Conservation (phyloP, 2,329 filamentous ascomycete species). For the Chrysoporthe austroafricana region DNA sequence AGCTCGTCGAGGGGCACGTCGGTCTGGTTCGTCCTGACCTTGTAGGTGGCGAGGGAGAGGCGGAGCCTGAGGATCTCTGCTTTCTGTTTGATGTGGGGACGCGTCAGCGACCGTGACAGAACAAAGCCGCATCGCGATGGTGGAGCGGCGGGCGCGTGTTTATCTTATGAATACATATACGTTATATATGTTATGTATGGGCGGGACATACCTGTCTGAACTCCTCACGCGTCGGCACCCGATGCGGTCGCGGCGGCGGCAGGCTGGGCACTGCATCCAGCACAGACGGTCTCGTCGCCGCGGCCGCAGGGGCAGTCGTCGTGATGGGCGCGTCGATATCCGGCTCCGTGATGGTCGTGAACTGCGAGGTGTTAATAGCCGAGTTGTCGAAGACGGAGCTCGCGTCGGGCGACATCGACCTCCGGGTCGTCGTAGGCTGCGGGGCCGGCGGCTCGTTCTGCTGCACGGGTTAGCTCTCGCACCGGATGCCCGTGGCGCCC, state of each 20-base stretch:
- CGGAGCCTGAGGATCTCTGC: conserved; percentile 69
- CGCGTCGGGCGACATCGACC: conserved; percentile 44
- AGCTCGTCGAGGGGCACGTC: conserved; percentile 66
- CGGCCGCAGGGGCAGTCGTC: conserved; percentile 17
- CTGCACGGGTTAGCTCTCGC: background rate
- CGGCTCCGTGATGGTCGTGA: conserved; percentile 54
- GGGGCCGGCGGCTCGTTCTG: conserved; percentile 25
- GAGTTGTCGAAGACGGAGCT: conserved; percentile 57
- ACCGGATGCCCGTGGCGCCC: background rate
- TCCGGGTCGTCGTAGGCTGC: conserved; percentile 26
- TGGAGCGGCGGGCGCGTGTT: background rate
- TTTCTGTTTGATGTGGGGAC: conserved; percentile 47
- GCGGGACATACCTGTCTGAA: conserved; percentile 50
- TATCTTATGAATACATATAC: background rate
- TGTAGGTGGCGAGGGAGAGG: conserved; percentile 74
- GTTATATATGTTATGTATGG: background rate
- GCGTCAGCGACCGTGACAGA: conserved; percentile 1
- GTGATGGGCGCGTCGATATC: conserved; percentile 38
- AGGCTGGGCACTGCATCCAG: conserved; percentile 5
- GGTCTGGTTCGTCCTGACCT: conserved; percentile 73
- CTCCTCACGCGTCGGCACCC: conserved; percentile 53
- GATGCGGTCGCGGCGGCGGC: conserved; percentile 32
- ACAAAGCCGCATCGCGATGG: background rate
- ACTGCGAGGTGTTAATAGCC: conserved; percentile 51
- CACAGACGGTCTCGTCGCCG: conserved; percentile 11